Base-by-base conservation (phyloP, 2,329 filamentous ascomycete species). In the Emergomyces pasteurianus region DNA sequence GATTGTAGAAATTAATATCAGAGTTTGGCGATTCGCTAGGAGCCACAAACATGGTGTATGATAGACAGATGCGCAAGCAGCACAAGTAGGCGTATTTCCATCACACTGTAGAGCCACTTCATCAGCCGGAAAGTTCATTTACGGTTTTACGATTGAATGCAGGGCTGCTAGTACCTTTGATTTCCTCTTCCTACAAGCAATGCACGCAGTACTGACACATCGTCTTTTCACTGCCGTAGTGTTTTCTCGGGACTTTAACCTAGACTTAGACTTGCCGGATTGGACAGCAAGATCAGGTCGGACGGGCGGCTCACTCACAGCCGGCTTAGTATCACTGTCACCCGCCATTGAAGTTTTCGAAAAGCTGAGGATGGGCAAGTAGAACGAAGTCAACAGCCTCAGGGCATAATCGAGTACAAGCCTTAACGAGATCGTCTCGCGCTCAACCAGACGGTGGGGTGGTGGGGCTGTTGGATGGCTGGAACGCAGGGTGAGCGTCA, bases 51-150 rank as follows among this genome's bases (percentile, higher is more conserved):
- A 77, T 55, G 73, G 68, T 10, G 75, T 77, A 64, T 77, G 73
- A 72, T 99, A 97, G 60, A 97, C 92, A 67, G 91, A 95, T 64
- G 89, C 86, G 75, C 94, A 99, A n/a, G 94, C 92, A 8, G 92
- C 92, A 72, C 94, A 97, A 68, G 89, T 92, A 6, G 92, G 92
- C 5, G 89, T 80, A 60, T 91, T 92, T 62, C 92, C 92, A 74
- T 97, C 92, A 74, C 92, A 97, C 81, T 82, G 61, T 40, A 54
- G 42, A 47, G 54, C 14, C 14, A 43, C 23, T 26, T 26, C 54
- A 46, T 57, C 54, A 57, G 54, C 23, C 18, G 3, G 40, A 56
- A 40, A n/a, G 46, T 46, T 58, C 57, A 34, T 12, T 58, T 58
- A 43, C 31, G 38, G 21, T 31, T 12, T 26, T 52, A 23, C n/a